phyloP scores from a whole-genome alignment of 164 flowering plant species.

The Nymphaea thermarum region DNA sequence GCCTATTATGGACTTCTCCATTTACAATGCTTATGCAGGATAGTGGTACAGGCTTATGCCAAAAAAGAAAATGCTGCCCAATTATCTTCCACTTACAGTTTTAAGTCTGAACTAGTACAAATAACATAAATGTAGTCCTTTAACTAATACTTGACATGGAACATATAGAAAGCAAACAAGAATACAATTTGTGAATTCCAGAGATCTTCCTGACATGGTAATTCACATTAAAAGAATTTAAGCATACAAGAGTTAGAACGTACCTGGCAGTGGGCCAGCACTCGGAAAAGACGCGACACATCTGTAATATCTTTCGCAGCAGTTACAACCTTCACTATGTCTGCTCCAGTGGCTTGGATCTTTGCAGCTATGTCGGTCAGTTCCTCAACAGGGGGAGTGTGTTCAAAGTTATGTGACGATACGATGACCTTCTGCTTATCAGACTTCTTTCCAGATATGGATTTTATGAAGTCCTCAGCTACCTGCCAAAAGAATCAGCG shows the following conservation, averaged over 20 bases:
- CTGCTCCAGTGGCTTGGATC: slow-evolving; percentile 91
- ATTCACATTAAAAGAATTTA: slow-evolving; percentile 3
- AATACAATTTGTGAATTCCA: too few relatives aligned
- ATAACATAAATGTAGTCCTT: too few relatives aligned
- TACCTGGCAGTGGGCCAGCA: slow-evolving; percentile 78
- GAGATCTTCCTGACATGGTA: too few relatives aligned
- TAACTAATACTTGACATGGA: too few relatives aligned
- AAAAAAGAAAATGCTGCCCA: too few relatives aligned
- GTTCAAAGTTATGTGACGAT: slow-evolving; percentile 77
- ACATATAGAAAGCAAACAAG: too few relatives aligned
- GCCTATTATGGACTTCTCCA: too few relatives aligned
- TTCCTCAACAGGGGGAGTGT: slow-evolving; percentile 81
- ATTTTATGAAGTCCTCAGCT: slow-evolving; percentile 58
- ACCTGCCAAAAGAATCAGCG: slow-evolving; percentile 29
- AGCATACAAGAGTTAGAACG: slow-evolving; percentile 12
- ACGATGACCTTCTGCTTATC: slow-evolving; percentile 62
- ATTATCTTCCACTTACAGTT: too few relatives aligned
- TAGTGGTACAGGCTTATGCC: too few relatives aligned
- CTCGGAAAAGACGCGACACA: slow-evolving; percentile 73
- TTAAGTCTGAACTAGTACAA: too few relatives aligned
- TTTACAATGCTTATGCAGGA: too few relatives aligned
- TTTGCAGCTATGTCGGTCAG: slow-evolving; percentile 68
- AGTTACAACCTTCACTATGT: slow-evolving; percentile 91
- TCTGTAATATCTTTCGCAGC: slow-evolving; percentile 78
- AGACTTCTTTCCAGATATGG: slow-evolving; percentile 48